Conservation (phyloP, 1,139 yeast species). For the Debaryomyces robertsiae region DNA sequence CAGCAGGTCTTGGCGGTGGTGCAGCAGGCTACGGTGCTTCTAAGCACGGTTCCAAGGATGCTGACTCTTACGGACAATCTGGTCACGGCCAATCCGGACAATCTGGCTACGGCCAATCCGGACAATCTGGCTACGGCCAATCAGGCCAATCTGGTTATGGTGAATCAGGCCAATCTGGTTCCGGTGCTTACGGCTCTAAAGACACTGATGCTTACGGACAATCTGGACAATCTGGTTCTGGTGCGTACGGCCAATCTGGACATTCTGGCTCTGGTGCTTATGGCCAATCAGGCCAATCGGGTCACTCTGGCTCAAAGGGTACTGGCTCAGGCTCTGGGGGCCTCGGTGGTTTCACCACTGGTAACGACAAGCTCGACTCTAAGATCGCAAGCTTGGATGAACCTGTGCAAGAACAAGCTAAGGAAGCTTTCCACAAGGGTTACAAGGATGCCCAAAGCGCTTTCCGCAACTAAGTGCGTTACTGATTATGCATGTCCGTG, state of each 20-base stretch:
- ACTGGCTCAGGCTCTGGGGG: slow-evolving; percentile 10
- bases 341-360: slow-evolving; percentile 31
- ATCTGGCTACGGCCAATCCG: slow-evolving; percentile 6
- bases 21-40: slow-evolving; percentile 14
- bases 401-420: slow-evolving; percentile 38
- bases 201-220: slow-evolving; percentile 9
- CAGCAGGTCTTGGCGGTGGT: slow-evolving; percentile 14
- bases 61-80: slow-evolving; percentile 12
- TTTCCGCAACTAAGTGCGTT: slow-evolving; percentile 14
- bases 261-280: slow-evolving; percentile 10
- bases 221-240: slow-evolving; percentile 4
- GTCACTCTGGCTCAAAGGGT: slow-evolving; percentile 8
- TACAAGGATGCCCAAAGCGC: slow-evolving; percentile 38
- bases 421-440: slow-evolving; percentile 41
- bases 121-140: slow-evolving; percentile 9
- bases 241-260: slow-evolving; percentile 3
- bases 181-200: slow-evolving; percentile 2
- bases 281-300: slow-evolving; percentile 2
- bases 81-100: slow-evolving; percentile 4
- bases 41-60: slow-evolving; percentile 7
- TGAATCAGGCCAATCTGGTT: slow-evolving; percentile 3
- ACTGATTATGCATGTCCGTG: slow-evolving; percentile 6
- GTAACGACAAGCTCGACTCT: slow-evolving; percentile 36
- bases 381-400: slow-evolving; percentile 39
- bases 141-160: slow-evolving; percentile 4